phyloP scores from a whole-genome alignment of 352 stramenopile species.

The Elongisporangium anandrum region DNA sequence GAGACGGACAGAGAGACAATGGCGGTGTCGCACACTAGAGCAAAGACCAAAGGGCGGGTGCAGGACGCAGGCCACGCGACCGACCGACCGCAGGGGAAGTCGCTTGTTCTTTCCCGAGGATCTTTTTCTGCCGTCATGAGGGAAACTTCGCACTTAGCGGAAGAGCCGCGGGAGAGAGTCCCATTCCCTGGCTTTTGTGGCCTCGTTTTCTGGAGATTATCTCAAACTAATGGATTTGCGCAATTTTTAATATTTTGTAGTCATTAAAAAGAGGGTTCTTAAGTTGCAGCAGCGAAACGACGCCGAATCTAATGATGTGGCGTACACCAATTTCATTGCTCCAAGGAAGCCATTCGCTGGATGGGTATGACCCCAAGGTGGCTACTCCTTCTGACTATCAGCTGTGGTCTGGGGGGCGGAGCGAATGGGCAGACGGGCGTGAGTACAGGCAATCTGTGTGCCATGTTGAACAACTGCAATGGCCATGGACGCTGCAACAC shows the following conservation, averaged over 20 bases:
- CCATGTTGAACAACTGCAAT: slow-evolving; percentile 82
- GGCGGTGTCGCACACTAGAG: neutral
- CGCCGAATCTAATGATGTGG: neutral
- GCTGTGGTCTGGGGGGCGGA: neutral
- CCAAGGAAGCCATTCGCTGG: neutral
- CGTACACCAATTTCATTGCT: neutral
- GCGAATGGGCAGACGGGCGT: slow-evolving; percentile 40
- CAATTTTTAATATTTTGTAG: no score
- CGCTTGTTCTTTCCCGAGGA: neutral
- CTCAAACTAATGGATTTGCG: no score
- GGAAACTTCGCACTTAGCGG: neutral
- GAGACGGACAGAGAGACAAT: neutral
- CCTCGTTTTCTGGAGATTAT: no score
- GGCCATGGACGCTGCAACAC: slow-evolving; percentile 85
- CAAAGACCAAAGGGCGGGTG: neutral
- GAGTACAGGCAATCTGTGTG: slow-evolving; percentile 65
- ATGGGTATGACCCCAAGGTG: neutral
- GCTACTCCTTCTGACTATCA: neutral
- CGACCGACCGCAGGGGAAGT: neutral
- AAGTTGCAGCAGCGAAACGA: neutral
- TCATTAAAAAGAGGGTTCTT: slow-evolving; percentile 1
- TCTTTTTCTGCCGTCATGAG: neutral
- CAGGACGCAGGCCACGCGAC: neutral
- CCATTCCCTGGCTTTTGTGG: neutral
- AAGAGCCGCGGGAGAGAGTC: neutral